Evolutionary conservation across 306 rosid species (phyloP).

Genomic region (Medicago truncatula): MtrunA17r5.0-ANR NC_053042.1:56585501-56586000

Average conservation of each 20-base stretch:
- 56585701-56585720: background rate
- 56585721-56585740: background rate
- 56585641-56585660: background rate
- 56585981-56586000: slow-evolving; percentile 56
- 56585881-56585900: slow-evolving; percentile 58
- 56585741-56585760: background rate
- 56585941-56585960: slow-evolving; percentile 98
- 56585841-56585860: slow-evolving; percentile 5
- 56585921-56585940: slow-evolving; percentile 85
- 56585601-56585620: too few species aligned
- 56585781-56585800: background rate
- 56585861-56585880: slow-evolving; percentile 10
- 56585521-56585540: too few species aligned
- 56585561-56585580: too few species aligned
- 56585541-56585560: too few species aligned
- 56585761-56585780: too few species aligned
- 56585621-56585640: background rate
- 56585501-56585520: too few species aligned
- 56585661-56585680: background rate
- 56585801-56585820: slow-evolving; percentile 26
- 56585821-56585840: background rate
- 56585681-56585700: too few species aligned
- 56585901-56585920: slow-evolving; percentile 71
- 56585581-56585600: too few species aligned
- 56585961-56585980: slow-evolving; percentile 96